A percentile compares a stretch with the other conserved stretches of the same genome.
These are phyloP conservation scores for Sporobolomyces pararoseus DNA, from an alignment of 768 basidiomycete genomes.

Conservation along the genomic window DNA sequence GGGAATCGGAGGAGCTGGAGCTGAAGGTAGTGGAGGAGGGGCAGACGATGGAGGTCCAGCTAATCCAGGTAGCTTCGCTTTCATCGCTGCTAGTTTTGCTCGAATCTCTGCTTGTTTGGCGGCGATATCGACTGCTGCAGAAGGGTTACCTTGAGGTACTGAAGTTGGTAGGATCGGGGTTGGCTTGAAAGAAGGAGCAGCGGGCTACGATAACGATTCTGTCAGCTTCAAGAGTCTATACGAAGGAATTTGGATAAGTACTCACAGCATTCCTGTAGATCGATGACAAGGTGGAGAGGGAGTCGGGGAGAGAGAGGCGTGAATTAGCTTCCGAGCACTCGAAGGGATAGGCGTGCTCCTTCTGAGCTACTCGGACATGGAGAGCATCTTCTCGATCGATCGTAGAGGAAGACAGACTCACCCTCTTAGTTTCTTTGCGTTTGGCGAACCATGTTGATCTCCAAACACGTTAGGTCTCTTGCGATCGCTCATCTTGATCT, in stretches of 20 bases:
- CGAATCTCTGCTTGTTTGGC: slow-evolving; percentile 68
- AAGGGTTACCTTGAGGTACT: slow-evolving; percentile 47
- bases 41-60: slow-evolving; percentile 48
- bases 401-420: slow-evolving; percentile 9
- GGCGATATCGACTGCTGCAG: slow-evolving; percentile 74
- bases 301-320: neutral
- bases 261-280: slow-evolving; percentile 29
- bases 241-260: too few relatives aligned
- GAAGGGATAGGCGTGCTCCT: too few relatives aligned
- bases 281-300: neutral
- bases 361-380: too few relatives aligned
- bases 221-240: neutral
- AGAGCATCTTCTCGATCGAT: too few relatives aligned
- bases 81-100: slow-evolving; percentile 43
- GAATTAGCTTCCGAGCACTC: neutral
- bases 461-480: slow-evolving; percentile 39
- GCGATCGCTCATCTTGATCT: slow-evolving; percentile 22
- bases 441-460: slow-evolving; percentile 9
- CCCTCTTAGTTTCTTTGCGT: slow-evolving; percentile 37
- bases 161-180: slow-evolving; percentile 16
- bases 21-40: slow-evolving; percentile 40
- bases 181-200: slow-evolving; percentile 25
- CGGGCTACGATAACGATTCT: slow-evolving; percentile 1
- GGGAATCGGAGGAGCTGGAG: slow-evolving; percentile 45
- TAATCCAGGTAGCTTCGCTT: slow-evolving; percentile 17